Conservation (phyloP, 2,329 filamentous ascomycete genomes). For the Cercospora citrullina region DNA sequence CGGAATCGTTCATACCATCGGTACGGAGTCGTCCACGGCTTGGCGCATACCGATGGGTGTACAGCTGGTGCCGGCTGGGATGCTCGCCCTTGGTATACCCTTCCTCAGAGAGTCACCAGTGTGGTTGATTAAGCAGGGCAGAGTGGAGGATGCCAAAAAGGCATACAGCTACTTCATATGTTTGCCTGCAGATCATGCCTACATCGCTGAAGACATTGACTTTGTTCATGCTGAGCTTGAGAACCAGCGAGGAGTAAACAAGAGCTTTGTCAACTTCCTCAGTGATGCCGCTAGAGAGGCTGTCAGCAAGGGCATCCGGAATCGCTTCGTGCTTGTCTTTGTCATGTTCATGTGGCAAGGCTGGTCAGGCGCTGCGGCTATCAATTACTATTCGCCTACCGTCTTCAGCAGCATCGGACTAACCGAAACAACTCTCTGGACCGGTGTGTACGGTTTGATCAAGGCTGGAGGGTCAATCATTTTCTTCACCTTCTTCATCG, state of each 20-base stretch:
- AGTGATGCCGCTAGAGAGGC: constrained; percentile 37
- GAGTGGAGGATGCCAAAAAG: constrained; percentile 24
- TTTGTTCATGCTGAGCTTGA: constrained; percentile 39
- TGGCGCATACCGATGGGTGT: constrained; percentile 38
- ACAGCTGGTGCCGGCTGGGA: constrained; percentile 39
- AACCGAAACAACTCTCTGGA: constrained; percentile 40
- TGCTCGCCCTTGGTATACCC: constrained; percentile 35
- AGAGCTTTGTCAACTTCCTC: constrained; percentile 34
- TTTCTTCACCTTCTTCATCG: constrained; percentile 43
- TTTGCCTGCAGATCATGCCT: constrained; percentile 26
- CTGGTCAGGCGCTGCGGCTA: constrained; percentile 39
- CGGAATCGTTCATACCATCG: constrained; percentile 37
- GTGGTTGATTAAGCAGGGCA: constrained; percentile 34
- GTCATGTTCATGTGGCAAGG: constrained; percentile 45
- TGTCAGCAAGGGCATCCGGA: constrained; percentile 42
- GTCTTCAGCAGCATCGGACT: constrained; percentile 42
- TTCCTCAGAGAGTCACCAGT: constrained; percentile 39
- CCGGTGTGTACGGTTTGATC: constrained; percentile 42
- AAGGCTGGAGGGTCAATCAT: constrained; percentile 42
- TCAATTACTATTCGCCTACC: constrained; percentile 42
- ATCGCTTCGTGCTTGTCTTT: constrained; percentile 44
- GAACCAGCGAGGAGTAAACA: constrained; percentile 36
- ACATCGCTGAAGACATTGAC: constrained; percentile 36
- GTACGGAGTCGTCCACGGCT: constrained; percentile 23
- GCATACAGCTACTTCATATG: constrained; percentile 28